phyloP scores from a whole-genome alignment of 306 rosid genomes.

The Purshia tridentata region DNA sequence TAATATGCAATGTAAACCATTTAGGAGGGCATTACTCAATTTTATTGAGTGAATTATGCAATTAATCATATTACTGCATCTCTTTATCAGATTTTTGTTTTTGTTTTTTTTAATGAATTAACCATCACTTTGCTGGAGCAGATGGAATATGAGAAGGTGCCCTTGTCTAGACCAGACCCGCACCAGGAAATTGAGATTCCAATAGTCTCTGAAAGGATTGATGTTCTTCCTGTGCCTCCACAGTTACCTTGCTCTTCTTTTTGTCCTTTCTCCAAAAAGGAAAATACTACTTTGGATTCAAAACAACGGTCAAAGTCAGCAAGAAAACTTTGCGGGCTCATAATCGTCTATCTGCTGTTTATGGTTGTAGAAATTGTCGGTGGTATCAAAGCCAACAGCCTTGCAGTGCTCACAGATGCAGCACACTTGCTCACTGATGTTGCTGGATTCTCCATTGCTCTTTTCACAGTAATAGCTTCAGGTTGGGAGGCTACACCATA shows the following conservation, averaged over 20 bases:
- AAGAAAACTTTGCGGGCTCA: constrained; percentile 59
- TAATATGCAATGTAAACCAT: neutral
- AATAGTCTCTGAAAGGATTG: constrained; percentile 29
- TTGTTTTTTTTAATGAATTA: constrained; percentile 6
- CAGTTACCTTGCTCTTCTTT: constrained; percentile 35
- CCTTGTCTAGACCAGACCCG: constrained; percentile 35
- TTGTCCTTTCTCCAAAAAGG: constrained; percentile 58
- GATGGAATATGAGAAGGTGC: constrained; percentile 51
- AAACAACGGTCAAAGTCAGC: constrained; percentile 55
- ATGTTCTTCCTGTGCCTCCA: constrained; percentile 28
- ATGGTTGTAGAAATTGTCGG: constrained; percentile 75
- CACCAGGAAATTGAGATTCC: constrained; percentile 48
- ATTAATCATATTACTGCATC: neutral
- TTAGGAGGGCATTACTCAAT: neutral
- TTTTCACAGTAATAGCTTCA: constrained; percentile 81
- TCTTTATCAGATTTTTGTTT: constrained; percentile 1
- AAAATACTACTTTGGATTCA: constrained; percentile 45
- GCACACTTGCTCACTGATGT: constrained; percentile 87
- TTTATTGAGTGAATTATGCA: neutral
- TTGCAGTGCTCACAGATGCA: constrained; percentile 82
- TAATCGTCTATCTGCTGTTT: constrained; percentile 56
- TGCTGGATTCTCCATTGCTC: constrained; percentile 74
- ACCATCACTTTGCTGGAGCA: constrained; percentile 25
- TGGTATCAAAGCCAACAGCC: constrained; percentile 83
- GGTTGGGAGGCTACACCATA: constrained; percentile 77